Evolutionary conservation across 2,329 filamentous ascomycete species (phyloP).

Genomic region (Ilyonectria robusta): DNA sequence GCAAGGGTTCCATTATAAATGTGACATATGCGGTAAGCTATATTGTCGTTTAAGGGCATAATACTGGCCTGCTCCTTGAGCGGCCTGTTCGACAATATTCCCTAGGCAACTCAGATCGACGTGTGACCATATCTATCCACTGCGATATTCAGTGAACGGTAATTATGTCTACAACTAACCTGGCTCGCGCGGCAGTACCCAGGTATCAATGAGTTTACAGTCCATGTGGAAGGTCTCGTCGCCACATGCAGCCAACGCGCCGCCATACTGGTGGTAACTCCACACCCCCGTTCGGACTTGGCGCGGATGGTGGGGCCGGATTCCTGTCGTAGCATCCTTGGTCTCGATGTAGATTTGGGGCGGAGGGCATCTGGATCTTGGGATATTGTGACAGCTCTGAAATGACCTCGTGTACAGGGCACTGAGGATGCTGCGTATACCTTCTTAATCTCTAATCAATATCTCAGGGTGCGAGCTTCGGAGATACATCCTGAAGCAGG

Average conservation of each 20-base stretch:
- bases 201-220: neutral
- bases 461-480: neutral
- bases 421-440: neutral
- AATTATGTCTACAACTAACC: neutral
- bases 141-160: neutral
- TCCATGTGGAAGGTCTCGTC: slow-evolving; percentile 1
- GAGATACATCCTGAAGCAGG: neutral
- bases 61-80: too few species aligned
- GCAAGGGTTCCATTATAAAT: too few species aligned
- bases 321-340: too few species aligned
- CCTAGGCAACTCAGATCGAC: too few species aligned
- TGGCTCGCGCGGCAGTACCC: neutral
- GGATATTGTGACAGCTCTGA: neutral
- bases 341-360: too few species aligned
- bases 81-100: too few species aligned
- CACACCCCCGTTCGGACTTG: neutral
- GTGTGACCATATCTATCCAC: too few species aligned
- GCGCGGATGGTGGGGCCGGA: slow-evolving; percentile 4
- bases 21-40: too few species aligned
- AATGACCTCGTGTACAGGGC: neutral
- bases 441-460: neutral
- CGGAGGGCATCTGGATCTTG: neutral
- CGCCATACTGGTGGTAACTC: neutral
- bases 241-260: neutral
- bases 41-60: too few species aligned